Evolutionary conservation across 208 protist genomes (phyloP).

Genomic region (Leishmania arabica): DNA sequence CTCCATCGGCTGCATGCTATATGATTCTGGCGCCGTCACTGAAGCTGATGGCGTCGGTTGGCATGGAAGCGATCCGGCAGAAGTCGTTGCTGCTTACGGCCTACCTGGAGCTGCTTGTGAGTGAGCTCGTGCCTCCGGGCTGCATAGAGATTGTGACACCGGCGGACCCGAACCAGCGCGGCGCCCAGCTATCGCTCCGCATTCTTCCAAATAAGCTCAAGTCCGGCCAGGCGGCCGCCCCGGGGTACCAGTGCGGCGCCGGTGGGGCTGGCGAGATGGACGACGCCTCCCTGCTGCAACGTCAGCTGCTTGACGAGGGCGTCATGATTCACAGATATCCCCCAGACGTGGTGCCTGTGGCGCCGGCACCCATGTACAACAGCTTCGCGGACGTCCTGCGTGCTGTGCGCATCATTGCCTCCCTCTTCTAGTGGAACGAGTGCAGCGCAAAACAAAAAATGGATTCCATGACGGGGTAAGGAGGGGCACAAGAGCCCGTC

Average conservation of each 20-base stretch:
- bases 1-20: conserved; percentile 64
- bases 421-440: conserved; percentile 32
- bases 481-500: neutral
- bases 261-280: conserved; percentile 27
- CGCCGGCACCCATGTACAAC: conserved; percentile 94
- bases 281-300: conserved; percentile 52
- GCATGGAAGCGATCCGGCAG: conserved; percentile 66
- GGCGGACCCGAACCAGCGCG: conserved; percentile 72
- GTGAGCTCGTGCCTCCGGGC: conserved; percentile 59
- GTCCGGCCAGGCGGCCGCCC: conserved; percentile 1
- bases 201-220: conserved; percentile 64
- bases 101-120: conserved; percentile 91
- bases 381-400: conserved; percentile 88
- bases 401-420: conserved; percentile 52
- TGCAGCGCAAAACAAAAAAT: neutral
- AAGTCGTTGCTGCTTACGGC: conserved; percentile 90
- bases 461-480: neutral
- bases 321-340: conserved; percentile 58
- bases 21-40: conserved; percentile 78
- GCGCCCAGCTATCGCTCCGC: conserved; percentile 89
- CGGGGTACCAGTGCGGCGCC: conserved; percentile 45
- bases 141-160: conserved; percentile 87
- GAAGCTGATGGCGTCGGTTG: conserved; percentile 84
- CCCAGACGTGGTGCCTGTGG: conserved; percentile 73
- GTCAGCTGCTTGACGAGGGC: conserved; percentile 51